A percentile compares a stretch with the other conserved stretches of the same genome.
Conservation (phyloP, 1,139 yeast genomes). For the Candida frijolesensis region DNA sequence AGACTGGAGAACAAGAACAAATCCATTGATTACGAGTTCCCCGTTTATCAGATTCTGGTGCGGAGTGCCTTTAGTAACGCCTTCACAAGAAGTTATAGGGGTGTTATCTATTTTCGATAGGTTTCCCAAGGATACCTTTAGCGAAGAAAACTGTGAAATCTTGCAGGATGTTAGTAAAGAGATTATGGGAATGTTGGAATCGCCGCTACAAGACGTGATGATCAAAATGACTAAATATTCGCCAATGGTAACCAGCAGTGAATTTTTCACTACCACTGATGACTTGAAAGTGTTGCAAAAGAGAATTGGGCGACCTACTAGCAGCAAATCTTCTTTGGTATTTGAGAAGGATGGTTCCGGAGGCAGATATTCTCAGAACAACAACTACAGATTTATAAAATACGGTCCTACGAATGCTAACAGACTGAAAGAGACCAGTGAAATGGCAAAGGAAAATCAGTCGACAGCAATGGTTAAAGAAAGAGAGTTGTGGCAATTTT, state of each 20-base stretch:
- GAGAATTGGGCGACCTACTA: constrained; percentile 59
- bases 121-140: constrained; percentile 40
- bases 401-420: constrained; percentile 7
- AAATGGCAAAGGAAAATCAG: background rate
- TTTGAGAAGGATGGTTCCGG: constrained; percentile 68
- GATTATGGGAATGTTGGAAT: constrained; percentile 45
- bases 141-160: constrained; percentile 31
- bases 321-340: constrained; percentile 32
- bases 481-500: constrained; percentile 37
- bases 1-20: constrained; percentile 67
- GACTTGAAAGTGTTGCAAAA: constrained; percentile 22
- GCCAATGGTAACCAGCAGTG: constrained; percentile 16
- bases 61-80: constrained; percentile 56
- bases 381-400: constrained; percentile 43
- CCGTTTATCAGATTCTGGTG: constrained; percentile 64
- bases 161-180: constrained; percentile 43
- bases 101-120: constrained; percentile 63
- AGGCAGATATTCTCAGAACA: constrained; percentile 53
- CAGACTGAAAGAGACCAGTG: background rate
- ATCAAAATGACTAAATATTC: constrained; percentile 6
- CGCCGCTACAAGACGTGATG: constrained; percentile 27
- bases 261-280: constrained; percentile 18
- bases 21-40: constrained; percentile 63
- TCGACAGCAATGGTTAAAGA: constrained; percentile 19
- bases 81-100: constrained; percentile 50